Conservation (phyloP, 495 filamentous ascomycete genomes). For the Penicillium parvum region DNA sequence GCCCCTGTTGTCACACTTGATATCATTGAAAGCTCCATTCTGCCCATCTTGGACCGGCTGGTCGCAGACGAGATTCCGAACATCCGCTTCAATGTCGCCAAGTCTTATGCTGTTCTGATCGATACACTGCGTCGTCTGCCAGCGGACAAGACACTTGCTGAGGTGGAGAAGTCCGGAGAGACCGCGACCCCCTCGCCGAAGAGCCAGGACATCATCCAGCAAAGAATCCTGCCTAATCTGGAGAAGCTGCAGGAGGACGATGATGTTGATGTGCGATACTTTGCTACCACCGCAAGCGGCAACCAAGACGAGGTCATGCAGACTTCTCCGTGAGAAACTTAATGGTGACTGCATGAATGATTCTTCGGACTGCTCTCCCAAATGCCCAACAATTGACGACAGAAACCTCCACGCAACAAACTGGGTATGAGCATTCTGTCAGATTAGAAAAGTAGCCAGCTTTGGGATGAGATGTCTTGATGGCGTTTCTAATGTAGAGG, state of each 20-base stretch:
- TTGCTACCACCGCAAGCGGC: constrained; percentile 68
- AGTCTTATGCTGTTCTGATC: constrained; percentile 88
- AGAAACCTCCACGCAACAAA: constrained; percentile 13
- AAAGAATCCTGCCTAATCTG: constrained; percentile 81
- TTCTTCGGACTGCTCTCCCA: constrained; percentile 6
- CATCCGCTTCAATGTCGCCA: constrained; percentile 98
- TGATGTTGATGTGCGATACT: constrained; percentile 96
- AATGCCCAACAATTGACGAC: constrained; percentile 16
- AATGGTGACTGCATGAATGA: constrained; percentile 6
- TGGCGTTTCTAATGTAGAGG: constrained; percentile 45
- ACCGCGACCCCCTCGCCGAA: constrained; percentile 59
- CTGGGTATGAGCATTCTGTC: constrained; percentile 28
- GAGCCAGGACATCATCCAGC: constrained; percentile 78
- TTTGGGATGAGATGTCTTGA: constrained; percentile 38
- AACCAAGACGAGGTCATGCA: constrained; percentile 46
- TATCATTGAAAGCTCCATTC: constrained; percentile 86
- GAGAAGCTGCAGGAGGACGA: constrained; percentile 95
- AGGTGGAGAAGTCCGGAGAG: constrained; percentile 72
- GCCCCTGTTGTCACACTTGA: constrained; percentile 86
- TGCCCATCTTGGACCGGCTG: constrained; percentile 93
- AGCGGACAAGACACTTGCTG: constrained; percentile 76
- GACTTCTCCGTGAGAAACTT: constrained; percentile 40
- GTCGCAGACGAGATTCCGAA: constrained; percentile 93
- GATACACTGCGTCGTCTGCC: constrained; percentile 85
- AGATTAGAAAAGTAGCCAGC: constrained; percentile 36